These are phyloP conservation scores for Phytophthora idaei DNA, from an alignment of 352 stramenopile species.

Conservation along the genomic window DNA sequence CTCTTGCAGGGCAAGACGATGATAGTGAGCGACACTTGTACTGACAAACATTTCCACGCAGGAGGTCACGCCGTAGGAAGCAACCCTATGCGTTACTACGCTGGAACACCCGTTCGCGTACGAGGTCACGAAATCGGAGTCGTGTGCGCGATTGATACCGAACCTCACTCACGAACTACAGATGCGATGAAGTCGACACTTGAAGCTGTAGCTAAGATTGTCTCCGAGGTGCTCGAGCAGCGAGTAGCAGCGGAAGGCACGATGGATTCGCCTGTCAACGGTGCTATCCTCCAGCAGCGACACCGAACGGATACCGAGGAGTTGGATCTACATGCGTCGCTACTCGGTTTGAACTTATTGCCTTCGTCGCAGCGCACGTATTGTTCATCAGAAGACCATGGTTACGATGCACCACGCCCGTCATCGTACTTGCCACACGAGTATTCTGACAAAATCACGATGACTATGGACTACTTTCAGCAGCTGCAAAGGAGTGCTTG, in stretches of 20 bases:
- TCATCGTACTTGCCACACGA: constrained; percentile 53
- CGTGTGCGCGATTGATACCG: constrained; percentile 66
- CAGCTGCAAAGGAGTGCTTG: constrained; percentile 65
- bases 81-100: constrained; percentile 67
- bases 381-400: constrained; percentile 7
- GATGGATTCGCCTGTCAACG: constrained; percentile 12
- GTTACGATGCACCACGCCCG: constrained; percentile 1
- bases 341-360: constrained; percentile 37
- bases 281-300: constrained; percentile 3
- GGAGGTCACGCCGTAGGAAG: constrained; percentile 48
- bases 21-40: constrained; percentile 65
- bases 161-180: constrained; percentile 53
- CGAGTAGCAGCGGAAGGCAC: constrained; percentile 38
- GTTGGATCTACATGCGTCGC: constrained; percentile 41
- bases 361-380: constrained; percentile 20
- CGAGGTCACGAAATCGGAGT: constrained; percentile 67
- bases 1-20: constrained; percentile 56
- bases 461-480: constrained; percentile 70
- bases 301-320: constrained; percentile 9
- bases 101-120: constrained; percentile 62
- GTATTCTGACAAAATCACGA: constrained; percentile 60
- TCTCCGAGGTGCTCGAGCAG: constrained; percentile 83
- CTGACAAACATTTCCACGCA: constrained; percentile 75
- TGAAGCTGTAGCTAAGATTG: constrained; percentile 78
- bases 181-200: constrained; percentile 71